Base-by-base conservation (phyloP, 768 basidiomycete species). In the Podaxis carcinomalis region DNA sequence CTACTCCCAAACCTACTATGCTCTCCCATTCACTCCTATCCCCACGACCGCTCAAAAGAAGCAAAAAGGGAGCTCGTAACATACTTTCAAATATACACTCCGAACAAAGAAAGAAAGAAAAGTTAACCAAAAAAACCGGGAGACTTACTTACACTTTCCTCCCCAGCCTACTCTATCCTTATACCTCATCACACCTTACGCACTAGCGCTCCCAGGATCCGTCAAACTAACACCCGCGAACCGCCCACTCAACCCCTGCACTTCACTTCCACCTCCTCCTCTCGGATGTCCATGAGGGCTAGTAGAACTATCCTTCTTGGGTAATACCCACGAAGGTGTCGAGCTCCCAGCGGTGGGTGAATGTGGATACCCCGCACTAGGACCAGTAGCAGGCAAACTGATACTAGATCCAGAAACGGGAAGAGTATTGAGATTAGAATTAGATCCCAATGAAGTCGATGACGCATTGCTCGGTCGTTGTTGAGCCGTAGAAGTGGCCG, bases 281-380 rank as follows among this genome's bases (percentile, higher is more conserved):
- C 36, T 19, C 16, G 42, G 42, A 7, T 44, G 42, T 23, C 16
- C 52, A 36, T 32, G 32, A 32, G 32, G 32, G 9, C 32, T 32
- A 32, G 32, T 16, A 32, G n/a, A 16, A 37, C 51, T 10, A 19
- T 56, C 54, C 59, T 76, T 78, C 75, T 78, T 80, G 13, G 78
- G 80, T 28, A 81, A 62, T 1, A 80, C 75, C 80, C 80, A 81
- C 40, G 78, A 72, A 7, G 80, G 80, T n/a, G 69, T 52, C 21
- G 64, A 58, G 0, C 57, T 56, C 25, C 63, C 59, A 28, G 56
- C 62, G 11, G 66, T 21, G 7, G 65, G 58, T 32, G 59, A 62
- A 49, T 55, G 49, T 14, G 57, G 54, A 51, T 59, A 40, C 42
- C 42, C 61, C 57, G 49, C 56, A 59, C 64, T 61, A 51, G 60